Evolutionary conservation across 192 early-diverging fungal species (phyloP).

Genomic region (Coemansia sp.): DNA sequence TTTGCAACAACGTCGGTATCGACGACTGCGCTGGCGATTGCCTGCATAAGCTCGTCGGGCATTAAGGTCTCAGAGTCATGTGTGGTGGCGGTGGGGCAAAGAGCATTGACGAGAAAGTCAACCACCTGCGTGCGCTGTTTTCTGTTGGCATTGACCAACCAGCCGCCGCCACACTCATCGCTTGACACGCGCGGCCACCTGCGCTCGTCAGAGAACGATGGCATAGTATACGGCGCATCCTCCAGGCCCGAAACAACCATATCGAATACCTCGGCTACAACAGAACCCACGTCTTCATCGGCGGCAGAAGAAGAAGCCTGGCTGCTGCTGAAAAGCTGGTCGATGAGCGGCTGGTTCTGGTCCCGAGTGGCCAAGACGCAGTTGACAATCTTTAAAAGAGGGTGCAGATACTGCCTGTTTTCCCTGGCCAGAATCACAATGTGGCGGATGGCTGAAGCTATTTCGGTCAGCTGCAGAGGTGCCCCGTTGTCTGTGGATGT

Average conservation of each 20-base stretch:
- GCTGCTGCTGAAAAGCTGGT: constrained; percentile 6
- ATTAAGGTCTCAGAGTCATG: not conserved
- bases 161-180: constrained; percentile 38
- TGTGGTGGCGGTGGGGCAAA: not conserved
- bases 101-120: constrained; percentile 12
- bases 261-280: constrained; percentile 25
- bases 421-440: constrained; percentile 15
- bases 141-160: constrained; percentile 23
- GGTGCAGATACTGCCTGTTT: constrained; percentile 30
- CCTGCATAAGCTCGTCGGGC: not conserved
- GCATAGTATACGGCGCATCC: constrained; percentile 26
- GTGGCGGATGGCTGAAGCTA: constrained; percentile 23
- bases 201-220: constrained; percentile 8
- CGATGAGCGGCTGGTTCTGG: not conserved
- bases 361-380: not conserved
- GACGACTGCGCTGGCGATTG: not conserved
- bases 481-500: not conserved
- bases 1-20: too few relatives aligned
- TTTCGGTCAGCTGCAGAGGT: constrained; percentile 10
- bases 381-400: constrained; percentile 20
- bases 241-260: constrained; percentile 34
- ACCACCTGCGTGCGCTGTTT: constrained; percentile 6
- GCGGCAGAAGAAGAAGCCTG: not conserved
- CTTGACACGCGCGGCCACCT: constrained; percentile 32
- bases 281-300: constrained; percentile 3